Percentiles rank a stretch among this genome's conserved stretches.
Evolutionary conservation across 306 rosid genomes (phyloP).

Genomic region (Gynostemma pentaphyllum): DNA sequence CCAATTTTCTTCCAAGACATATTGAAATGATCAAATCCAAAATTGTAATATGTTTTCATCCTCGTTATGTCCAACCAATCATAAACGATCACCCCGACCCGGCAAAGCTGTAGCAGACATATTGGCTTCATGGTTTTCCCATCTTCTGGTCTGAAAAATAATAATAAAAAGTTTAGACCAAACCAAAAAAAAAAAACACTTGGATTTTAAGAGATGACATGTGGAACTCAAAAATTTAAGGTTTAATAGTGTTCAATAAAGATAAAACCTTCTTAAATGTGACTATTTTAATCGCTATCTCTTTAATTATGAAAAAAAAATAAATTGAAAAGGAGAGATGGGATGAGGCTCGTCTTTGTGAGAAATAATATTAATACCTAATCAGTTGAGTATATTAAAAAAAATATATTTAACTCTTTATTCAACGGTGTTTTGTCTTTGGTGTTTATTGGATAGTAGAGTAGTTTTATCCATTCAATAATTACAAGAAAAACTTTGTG

Average conservation of each 20-base stretch:
- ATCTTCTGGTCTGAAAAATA: conserved; percentile 59
- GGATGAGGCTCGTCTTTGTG: too few species aligned
- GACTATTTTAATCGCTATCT: too few species aligned
- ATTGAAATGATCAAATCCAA: conserved; percentile 88
- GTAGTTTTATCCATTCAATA: too few species aligned
- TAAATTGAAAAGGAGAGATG: too few species aligned
- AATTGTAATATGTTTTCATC: conserved; percentile 81
- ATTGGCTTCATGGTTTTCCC: conserved; percentile 65
- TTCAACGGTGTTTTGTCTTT: too few species aligned
- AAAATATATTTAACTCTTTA: too few species aligned
- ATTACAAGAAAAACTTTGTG: neutral
- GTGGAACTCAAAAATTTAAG: too few species aligned
- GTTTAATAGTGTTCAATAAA: neutral
- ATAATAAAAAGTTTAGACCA: conserved; percentile 6
- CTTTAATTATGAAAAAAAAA: too few species aligned
- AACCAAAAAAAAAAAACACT: neutral
- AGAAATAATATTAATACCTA: too few species aligned
- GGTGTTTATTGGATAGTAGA: too few species aligned
- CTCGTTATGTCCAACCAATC: conserved; percentile 86
- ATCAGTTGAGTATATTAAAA: too few species aligned
- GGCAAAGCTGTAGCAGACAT: conserved; percentile 70
- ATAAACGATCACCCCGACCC: conserved; percentile 73
- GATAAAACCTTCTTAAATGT: too few species aligned
- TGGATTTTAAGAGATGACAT: neutral
- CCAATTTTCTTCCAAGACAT: conserved; percentile 78